phyloP scores from a whole-genome alignment of 2,329 filamentous ascomycete species.

The Colletotrichum gigasporum region DNA sequence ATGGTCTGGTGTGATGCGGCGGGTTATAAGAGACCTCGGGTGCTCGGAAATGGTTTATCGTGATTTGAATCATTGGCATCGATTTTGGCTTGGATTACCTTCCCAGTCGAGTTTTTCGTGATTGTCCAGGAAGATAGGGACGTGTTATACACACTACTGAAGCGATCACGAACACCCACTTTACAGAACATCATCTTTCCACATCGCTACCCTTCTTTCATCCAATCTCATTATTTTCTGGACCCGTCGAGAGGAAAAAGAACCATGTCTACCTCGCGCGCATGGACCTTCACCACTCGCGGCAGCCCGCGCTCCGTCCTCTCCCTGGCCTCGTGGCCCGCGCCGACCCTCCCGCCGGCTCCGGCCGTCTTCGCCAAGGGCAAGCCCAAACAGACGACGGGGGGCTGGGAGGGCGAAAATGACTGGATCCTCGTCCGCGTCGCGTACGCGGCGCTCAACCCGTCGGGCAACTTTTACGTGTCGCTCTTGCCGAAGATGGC shows the following conservation, averaged over 20 bases:
- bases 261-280: conserved; percentile 33
- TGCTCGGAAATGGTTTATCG: too few species aligned
- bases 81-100: too few species aligned
- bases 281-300: conserved; percentile 42
- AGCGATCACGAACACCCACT: too few species aligned
- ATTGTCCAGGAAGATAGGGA: neutral
- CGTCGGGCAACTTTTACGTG: conserved; percentile 52
- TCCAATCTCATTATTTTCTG: too few species aligned
- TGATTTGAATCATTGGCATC: too few species aligned
- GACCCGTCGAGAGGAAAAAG: neutral
- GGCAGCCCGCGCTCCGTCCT: conserved; percentile 40
- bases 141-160: neutral
- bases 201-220: too few species aligned
- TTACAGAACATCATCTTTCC: too few species aligned
- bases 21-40: too few species aligned
- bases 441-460: conserved; percentile 56
- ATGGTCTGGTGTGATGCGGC: too few species aligned
- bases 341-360: conserved; percentile 39
- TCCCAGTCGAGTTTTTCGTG: too few species aligned
- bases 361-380: conserved; percentile 38
- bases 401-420: too few species aligned
- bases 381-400: conserved; percentile 30
- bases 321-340: conserved; percentile 35
- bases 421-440: conserved; percentile 51
- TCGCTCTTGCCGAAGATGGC: conserved; percentile 49